A percentile compares a stretch with the other conserved stretches of the same genome.
Conservation (phyloP, 768 basidiomycete species). For the Trametes gibbosa region DNA sequence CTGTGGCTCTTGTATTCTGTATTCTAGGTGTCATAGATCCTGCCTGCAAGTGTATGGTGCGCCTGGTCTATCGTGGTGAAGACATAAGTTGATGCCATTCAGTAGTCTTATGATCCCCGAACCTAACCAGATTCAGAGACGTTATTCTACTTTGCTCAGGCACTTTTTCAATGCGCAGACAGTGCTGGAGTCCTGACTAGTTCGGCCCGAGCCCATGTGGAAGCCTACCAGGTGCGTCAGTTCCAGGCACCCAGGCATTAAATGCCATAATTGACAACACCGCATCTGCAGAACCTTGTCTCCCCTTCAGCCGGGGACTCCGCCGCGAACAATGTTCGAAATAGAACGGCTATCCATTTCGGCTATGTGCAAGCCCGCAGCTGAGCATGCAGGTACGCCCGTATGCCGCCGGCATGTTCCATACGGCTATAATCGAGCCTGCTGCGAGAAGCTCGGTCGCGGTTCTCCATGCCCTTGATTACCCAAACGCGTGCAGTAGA, state of each 20-base stretch:
- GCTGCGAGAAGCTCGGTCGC: not conserved
- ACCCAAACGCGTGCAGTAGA: not conserved
- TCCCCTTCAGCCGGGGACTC: not conserved
- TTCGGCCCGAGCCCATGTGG: too few species aligned
- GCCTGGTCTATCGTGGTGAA: too few species aligned
- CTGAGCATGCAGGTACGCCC: not conserved
- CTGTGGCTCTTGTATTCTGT: too few species aligned
- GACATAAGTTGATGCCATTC: too few species aligned
- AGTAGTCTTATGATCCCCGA: too few species aligned
- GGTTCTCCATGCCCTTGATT: not conserved
- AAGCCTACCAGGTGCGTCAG: not conserved
- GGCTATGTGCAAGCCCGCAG: not conserved
- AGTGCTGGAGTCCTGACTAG: not conserved
- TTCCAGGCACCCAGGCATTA: slow-evolving; percentile 1
- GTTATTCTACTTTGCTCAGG: too few species aligned
- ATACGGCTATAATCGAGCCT: not conserved
- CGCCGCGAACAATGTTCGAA: not conserved
- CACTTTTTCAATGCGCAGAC: not conserved
- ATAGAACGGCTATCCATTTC: not conserved
- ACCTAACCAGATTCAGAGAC: too few species aligned
- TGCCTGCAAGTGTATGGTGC: too few species aligned
- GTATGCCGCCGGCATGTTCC: not conserved
- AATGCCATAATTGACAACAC: slow-evolving; percentile 14
- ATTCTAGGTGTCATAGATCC: too few species aligned
- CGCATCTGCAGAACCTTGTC: slow-evolving; percentile 14